Percentiles rank a stretch among this genome's conserved stretches.
These are phyloP conservation scores for Phytophthora pistaciae DNA, from an alignment of 352 stramenopile species.

Conservation along the genomic window DNA sequence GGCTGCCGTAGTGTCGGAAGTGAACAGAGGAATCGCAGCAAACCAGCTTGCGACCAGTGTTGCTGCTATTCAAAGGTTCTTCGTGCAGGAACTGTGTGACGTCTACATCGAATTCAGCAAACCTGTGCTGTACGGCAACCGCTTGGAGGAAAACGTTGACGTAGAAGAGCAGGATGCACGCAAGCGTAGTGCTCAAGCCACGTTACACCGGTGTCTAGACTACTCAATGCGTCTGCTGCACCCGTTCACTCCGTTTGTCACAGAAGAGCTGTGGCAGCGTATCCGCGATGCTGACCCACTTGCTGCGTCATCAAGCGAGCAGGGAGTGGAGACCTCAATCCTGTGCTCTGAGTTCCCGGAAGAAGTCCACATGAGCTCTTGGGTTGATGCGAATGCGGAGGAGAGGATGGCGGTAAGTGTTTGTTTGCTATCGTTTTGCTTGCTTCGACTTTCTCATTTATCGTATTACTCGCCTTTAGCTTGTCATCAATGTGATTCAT, in stretches of 20 bases:
- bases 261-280: constrained; percentile 98
- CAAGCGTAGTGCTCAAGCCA: constrained; percentile 89
- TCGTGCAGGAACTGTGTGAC: constrained; percentile 88
- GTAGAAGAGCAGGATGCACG: constrained; percentile 58
- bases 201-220: constrained; percentile 95
- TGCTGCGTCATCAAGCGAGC: constrained; percentile 9
- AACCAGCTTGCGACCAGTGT: constrained; percentile 81
- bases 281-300: constrained; percentile 65
- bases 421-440: neutral
- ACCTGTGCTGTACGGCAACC: constrained; percentile 80
- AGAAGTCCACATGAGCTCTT: constrained; percentile 77
- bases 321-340: constrained; percentile 57
- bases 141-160: constrained; percentile 42
- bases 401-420: constrained; percentile 83
- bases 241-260: constrained; percentile 99
- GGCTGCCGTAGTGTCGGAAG: constrained; percentile 60
- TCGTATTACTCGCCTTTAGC: constrained; percentile 32
- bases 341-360: constrained; percentile 87
- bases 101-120: constrained; percentile 93
- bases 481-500: constrained; percentile 92
- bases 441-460: too few species aligned
- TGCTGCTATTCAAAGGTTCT: constrained; percentile 80
- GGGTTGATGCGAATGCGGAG: constrained; percentile 88
- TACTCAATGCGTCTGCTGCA: constrained; percentile 97
- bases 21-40: constrained; percentile 73